Base-by-base conservation (phyloP, 768 basidiomycete species). In the Agrocybe pediades region DNA sequence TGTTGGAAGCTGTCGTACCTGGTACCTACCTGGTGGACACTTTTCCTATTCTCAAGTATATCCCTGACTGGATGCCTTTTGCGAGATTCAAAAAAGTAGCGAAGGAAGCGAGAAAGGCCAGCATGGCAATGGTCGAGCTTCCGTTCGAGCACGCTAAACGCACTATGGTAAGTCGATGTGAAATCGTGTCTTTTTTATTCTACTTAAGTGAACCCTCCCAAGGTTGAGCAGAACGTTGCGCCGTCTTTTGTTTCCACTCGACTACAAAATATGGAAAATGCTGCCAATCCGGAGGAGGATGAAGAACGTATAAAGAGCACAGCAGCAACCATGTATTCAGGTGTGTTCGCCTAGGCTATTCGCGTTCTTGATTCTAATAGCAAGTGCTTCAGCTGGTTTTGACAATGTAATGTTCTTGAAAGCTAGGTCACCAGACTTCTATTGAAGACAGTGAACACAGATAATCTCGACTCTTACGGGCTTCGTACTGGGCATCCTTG, bases 51-150 rank as follows among this genome's bases (percentile, higher is more conserved):
- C 48, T 70, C 30, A 65, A 62, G 47, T 59, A 66, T 41, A 41
- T 71, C n/a, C 70, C 68, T 6, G 57, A 55, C 15, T 71, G 66
- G 67, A 49, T 70, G 43, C 70, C 70, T 17, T 65, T 64, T 25
- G 65, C 69, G 2, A 56, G 60, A 1, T 71, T 68, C 68, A 72
- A 77, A 59, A 49, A 57, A 41, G 67, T 65, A 55, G 78, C 78
- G 0, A 65, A 60, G 23, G 65, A 72, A 54, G 77, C 75, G 73
- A 65, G 63, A 4, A 62, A 56, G 36, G 55, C 65, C 24, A 61
- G 67, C 8, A 46, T 63, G 17, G 63, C 62, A 17, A 72, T 77
- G 71, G 60, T 68, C 24, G 67, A 76, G 11, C 54, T 65, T 16
- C 74, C 74, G 0, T 77, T 69, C 36, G 51, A 51, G 6, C 63